Percentiles rank a stretch among this genome's conserved stretches.
These are phyloP conservation scores for Kurtzmaniella quercitrusa DNA, from an alignment of 1,139 yeast genomes.

Conservation along the genomic window DNA sequence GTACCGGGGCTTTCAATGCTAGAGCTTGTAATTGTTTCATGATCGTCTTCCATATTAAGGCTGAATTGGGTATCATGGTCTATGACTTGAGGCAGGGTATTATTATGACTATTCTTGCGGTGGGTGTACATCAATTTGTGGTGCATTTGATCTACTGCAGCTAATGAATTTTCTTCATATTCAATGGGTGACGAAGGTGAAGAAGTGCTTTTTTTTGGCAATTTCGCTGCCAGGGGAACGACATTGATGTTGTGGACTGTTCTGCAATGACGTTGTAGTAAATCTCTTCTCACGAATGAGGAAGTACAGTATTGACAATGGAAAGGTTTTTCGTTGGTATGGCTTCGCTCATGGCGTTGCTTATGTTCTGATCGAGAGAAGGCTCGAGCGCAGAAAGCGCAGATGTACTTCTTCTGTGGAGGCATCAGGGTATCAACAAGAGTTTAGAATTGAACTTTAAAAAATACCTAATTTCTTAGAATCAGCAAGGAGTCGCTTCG, in stretches of 20 bases:
- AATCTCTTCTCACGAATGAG: conserved; percentile 72
- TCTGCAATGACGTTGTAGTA: conserved; percentile 71
- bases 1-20: not conserved
- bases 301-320: conserved; percentile 69
- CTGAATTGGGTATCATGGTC: not conserved
- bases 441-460: no score
- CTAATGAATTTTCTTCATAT: conserved; percentile 2
- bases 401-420: conserved; percentile 60
- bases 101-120: not conserved
- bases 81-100: not conserved
- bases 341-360: conserved; percentile 79
- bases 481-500: no score
- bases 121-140: not conserved
- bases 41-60: not conserved
- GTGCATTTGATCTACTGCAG: not conserved
- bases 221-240: conserved; percentile 8
- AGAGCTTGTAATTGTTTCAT: not conserved
- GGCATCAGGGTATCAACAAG: conserved; percentile 23
- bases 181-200: conserved; percentile 8
- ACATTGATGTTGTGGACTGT: conserved; percentile 59
- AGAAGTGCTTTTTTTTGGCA: not conserved
- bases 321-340: conserved; percentile 79
- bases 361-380: conserved; percentile 81
- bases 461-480: no score
- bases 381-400: conserved; percentile 78